Percentiles rank a stretch among this genome's conserved stretches.
Evolutionary conservation across 768 basidiomycete species (phyloP).

Genomic region (Rhizopogon vinicolor): DNA sequence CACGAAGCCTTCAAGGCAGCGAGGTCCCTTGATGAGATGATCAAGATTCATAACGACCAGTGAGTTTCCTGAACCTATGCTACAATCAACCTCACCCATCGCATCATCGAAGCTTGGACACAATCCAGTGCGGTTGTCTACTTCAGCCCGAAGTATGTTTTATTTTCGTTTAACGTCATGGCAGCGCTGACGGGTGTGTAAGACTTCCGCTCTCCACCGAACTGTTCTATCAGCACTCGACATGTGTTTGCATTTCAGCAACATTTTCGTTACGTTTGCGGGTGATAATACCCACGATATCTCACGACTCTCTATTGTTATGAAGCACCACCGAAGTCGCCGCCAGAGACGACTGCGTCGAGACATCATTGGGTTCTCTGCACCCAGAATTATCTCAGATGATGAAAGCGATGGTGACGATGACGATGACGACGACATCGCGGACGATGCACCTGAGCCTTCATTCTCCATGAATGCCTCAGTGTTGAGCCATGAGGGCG

Average conservation of each 20-base stretch:
- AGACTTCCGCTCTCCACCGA: constrained; percentile 64
- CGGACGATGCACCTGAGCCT: constrained; percentile 16
- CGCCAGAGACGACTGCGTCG: constrained; percentile 46
- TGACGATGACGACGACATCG: not conserved
- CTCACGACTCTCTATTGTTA: constrained; percentile 43
- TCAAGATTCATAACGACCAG: constrained; percentile 65
- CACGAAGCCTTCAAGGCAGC: constrained; percentile 49
- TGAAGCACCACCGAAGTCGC: constrained; percentile 61
- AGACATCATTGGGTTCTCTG: constrained; percentile 61
- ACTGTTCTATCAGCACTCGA: constrained; percentile 69
- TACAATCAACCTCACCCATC: not conserved
- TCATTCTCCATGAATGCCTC: constrained; percentile 39
- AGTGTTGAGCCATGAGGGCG: constrained; percentile 33
- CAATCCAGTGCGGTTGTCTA: constrained; percentile 57
- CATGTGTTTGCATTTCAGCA: constrained; percentile 67
- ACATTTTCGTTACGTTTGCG: constrained; percentile 54
- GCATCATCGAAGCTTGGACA: constrained; percentile 44
- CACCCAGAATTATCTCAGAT: constrained; percentile 26
- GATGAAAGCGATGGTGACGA: constrained; percentile 24
- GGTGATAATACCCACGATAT: constrained; percentile 60
- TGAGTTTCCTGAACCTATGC: constrained; percentile 30
- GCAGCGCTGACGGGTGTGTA: constrained; percentile 1
- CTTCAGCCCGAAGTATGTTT: constrained; percentile 52
- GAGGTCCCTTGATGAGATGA: constrained; percentile 73
- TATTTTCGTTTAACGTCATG: not conserved